Evolutionary conservation across 2,329 filamentous ascomycete genomes (phyloP), one percentile per base, ranked within the genome.

Genomic region (Trichoderma sp.): DNA sequence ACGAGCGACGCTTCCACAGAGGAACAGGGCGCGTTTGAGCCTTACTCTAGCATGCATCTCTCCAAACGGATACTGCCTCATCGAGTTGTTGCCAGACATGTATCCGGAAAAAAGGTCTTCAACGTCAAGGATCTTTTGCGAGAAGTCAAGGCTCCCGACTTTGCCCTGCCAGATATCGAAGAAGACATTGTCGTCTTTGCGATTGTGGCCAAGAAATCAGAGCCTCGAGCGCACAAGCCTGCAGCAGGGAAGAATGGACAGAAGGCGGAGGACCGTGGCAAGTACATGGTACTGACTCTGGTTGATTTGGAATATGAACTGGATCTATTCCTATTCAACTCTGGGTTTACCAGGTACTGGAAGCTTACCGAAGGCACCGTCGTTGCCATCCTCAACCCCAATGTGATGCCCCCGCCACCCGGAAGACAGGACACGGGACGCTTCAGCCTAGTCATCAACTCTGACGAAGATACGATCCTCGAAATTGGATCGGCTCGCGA

Each of bases 331-430:
- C 86, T 99, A 15, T 99, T 99, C 79, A 92, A 92, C 73, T 89
- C 90, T 0, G 96, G 93, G 7, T 97, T 98, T 74, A 90, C 92
- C 17, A 89, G 92, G 65, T 99, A 95, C 81, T 98, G 94, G 90
- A 97, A 97, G 76, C 83, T 98, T n/a, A 89, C 89, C 0, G 87
- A 92, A 2, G 95, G 95, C n/a, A 97, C 94, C 0, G 86, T 98
- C 1, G 84, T 99, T 67, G 95, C 94, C 5, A 92, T 99, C 29
- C 84, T 99, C 34, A 99, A 99, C 75, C 95, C 95, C 1, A 89
- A 84, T 19, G 90, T 98, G 72, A 92, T 99, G 89, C 93, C 94
- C 3, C 94, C 94, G 0, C 91, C 91, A 0, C 88, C 88, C 1
- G 87, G 89, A 22, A 89, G 89, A 69, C 84, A 88, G 17, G 92